Evolutionary conservation across 208 protist species (phyloP), one percentile per base, ranked within the genome.

Genomic region (Acanthamoeba castellanii): DNA sequence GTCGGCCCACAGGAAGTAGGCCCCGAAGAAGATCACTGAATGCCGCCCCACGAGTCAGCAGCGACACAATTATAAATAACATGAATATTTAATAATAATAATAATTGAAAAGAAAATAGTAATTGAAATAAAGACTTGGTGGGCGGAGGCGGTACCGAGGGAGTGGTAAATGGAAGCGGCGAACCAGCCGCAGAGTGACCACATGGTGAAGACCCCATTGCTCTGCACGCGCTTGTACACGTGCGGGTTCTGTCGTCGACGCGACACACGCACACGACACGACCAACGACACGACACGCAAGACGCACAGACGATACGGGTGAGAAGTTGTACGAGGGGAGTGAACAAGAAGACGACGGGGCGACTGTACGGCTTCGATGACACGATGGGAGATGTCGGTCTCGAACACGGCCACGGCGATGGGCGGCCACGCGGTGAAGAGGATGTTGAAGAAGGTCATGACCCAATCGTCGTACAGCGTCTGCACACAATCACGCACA

Each of bases 361-460:
- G 32, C 8, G 32, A 22, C 8, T n/a, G 81, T 88, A 88, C 81
- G 27, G 42, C 50, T 59, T 88, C 81, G 42, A 88, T 88, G 52
- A 88, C 52, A 6, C 22, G 22, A 25, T 88, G 30, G 18, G 47
- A 70, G 82, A 68, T 90, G 82, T 64, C 98, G 84, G 96, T 95
- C 68, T 99, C 98, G 18, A 98, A 97, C 32, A 98, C 64, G 37
- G 95, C 97, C 72, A 97, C 81, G 18, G 96, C 52, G 25, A 98
- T 74, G 70, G 98, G 96, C 16, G 98, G 98, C 37, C 97, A 42
- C 25, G 95, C 52, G 1, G 98, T 98, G 95, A 98, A 98, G 27
- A 98, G 9, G 3, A 98, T 94, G 90, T 99, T 99, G 96, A 96
- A 98, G 20, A 94, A 59, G 4, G 94, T 27, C 55, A 97, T 95